phyloP scores from a whole-genome alignment of 495 filamentous ascomycete species.

The Neurospora pannonica region DNA sequence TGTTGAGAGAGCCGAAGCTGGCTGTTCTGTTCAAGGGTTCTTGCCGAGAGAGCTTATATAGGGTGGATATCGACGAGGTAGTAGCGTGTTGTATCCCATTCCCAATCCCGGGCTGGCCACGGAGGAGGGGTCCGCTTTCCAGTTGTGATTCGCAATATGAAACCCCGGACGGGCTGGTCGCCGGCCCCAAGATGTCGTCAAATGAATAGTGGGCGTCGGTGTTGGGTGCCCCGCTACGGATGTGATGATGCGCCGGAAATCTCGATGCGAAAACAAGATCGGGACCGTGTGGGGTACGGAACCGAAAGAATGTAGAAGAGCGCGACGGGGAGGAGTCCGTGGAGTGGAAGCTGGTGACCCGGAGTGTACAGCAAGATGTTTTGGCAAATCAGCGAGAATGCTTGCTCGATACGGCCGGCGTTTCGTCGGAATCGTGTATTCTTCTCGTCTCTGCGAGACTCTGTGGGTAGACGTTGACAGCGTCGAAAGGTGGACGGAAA shows the following conservation, averaged over 20 bases:
- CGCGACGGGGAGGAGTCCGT: background rate
- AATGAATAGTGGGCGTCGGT: background rate
- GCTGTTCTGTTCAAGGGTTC: background rate
- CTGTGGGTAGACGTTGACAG: background rate
- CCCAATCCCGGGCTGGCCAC: background rate
- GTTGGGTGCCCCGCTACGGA: background rate
- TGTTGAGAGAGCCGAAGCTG: background rate
- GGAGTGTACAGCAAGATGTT: background rate
- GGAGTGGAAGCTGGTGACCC: background rate
- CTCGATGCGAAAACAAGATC: background rate
- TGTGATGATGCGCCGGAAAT: background rate
- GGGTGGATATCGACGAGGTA: background rate
- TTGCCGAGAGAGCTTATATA: background rate
- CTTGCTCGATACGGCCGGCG: background rate
- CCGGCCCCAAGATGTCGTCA: background rate
- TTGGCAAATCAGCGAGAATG: background rate
- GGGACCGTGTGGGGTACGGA: background rate
- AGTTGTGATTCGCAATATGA: background rate
- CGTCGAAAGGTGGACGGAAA: background rate
- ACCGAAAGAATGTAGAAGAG: background rate
- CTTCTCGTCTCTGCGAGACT: background rate
- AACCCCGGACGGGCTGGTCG: background rate
- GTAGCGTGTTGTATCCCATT: background rate
- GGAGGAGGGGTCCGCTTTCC: background rate
- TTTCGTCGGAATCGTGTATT: background rate